Conservation (phyloP, 1,139 yeast species). For the Sugiyamaella grinbergsii region DNA sequence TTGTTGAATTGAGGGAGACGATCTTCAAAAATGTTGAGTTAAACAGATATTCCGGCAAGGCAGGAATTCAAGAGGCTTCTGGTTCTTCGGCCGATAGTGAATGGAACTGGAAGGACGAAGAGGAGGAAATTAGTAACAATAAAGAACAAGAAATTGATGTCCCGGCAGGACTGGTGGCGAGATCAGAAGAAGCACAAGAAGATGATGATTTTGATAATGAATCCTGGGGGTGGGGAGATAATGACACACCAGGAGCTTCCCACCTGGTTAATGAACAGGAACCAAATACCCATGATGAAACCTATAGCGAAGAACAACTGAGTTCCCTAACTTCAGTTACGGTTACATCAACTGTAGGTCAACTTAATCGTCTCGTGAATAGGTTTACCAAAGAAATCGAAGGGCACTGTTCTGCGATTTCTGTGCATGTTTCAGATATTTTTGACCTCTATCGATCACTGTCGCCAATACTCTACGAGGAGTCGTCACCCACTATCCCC, state of each 20-base stretch:
- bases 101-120: conserved; percentile 35
- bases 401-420: conserved; percentile 19
- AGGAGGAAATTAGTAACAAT: conserved; percentile 24
- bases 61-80: background rate
- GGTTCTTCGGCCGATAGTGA: conserved; percentile 19
- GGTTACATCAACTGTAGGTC: conserved; percentile 21
- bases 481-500: conserved; percentile 18
- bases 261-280: background rate
- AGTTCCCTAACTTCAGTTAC: conserved; percentile 11
- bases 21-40: conserved; percentile 16
- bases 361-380: conserved; percentile 17
- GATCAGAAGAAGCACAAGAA: conserved; percentile 20
- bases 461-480: conserved; percentile 30
- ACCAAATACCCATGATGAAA: background rate
- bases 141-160: conserved; percentile 23
- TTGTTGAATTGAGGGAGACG: conserved; percentile 29
- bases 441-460: conserved; percentile 36
- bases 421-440: conserved; percentile 33
- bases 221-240: conserved; percentile 41
- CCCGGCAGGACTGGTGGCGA: too few relatives aligned
- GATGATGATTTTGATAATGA: conserved; percentile 28
- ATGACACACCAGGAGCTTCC: conserved; percentile 20
- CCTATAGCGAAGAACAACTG: conserved; percentile 6
- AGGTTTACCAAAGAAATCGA: conserved; percentile 26
- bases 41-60: conserved; percentile 4